Percentiles rank a stretch among this genome's conserved stretches.
Conservation (phyloP, 805 yeast species). For the Candida boleticola region DNA sequence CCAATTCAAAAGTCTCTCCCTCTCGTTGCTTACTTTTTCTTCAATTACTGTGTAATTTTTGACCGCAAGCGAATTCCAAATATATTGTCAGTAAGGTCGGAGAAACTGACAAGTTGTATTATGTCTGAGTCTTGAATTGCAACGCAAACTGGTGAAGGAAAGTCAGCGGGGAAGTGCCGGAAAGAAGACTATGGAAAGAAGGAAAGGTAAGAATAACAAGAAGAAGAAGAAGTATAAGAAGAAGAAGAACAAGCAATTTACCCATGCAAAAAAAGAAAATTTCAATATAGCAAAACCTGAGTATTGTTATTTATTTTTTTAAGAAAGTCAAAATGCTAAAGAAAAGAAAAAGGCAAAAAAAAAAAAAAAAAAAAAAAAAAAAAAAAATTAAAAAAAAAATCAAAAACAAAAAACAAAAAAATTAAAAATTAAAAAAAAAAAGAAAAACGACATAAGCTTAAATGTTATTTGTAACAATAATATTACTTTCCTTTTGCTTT, state of each 20-base stretch:
- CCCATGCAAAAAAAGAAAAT: neutral
- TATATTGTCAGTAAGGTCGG: too few relatives aligned
- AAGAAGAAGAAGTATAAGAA: neutral
- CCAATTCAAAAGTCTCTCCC: too few relatives aligned
- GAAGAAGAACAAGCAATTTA: neutral
- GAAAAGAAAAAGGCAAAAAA: neutral
- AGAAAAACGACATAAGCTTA: neutral
- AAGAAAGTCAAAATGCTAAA: neutral
- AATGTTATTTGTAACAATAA: neutral
- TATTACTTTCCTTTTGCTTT: neutral
- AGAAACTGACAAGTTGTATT: too few relatives aligned
- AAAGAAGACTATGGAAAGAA: neutral
- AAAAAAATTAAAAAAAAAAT: neutral
- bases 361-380: neutral
- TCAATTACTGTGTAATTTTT: too few relatives aligned
- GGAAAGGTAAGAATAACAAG: neutral
- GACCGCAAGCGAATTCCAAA: too few relatives aligned
- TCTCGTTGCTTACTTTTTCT: too few relatives aligned
- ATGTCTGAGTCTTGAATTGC: too few relatives aligned
- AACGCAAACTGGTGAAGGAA: neutral
- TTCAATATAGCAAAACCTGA: neutral
- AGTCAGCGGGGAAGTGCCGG: too few relatives aligned
- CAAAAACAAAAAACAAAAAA: neutral
- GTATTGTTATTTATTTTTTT: neutral
- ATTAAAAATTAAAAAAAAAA: neutral